Conservation (phyloP, 352 stramenopile genomes). For the Nothophytophthora sp. region DNA sequence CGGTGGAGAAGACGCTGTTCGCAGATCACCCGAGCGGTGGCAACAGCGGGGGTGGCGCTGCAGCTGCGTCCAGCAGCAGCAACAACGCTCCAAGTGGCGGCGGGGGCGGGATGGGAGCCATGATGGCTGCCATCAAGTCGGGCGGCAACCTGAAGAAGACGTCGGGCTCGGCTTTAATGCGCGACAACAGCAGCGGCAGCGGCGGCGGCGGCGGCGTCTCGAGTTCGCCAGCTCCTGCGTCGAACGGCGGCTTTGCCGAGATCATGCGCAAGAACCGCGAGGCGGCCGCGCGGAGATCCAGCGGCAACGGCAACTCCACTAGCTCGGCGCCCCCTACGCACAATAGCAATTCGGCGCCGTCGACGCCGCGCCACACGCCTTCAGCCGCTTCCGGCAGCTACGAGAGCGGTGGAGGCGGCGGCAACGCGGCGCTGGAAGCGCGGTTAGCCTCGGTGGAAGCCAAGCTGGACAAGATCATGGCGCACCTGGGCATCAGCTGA, state of each 20-base stretch:
- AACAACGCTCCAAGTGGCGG: slow-evolving; percentile 22
- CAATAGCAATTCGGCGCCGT: slow-evolving; percentile 49
- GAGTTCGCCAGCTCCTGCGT: too few relatives aligned
- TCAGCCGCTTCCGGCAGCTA: slow-evolving; percentile 14
- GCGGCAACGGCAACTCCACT: slow-evolving; percentile 12
- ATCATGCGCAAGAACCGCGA: slow-evolving; percentile 92
- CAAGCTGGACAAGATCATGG: slow-evolving; percentile 92
- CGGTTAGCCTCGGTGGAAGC: slow-evolving; percentile 76
- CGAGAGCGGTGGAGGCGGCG: slow-evolving; percentile 17
- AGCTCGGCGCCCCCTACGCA: slow-evolving; percentile 10
- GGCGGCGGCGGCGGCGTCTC: slow-evolving; percentile 1
- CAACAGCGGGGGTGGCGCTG: slow-evolving; percentile 6
- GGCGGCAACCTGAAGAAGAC: slow-evolving; percentile 69
- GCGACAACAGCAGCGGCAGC: slow-evolving; percentile 22
- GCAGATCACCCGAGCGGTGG: slow-evolving; percentile 28
- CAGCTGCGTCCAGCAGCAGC: slow-evolving; percentile 3
- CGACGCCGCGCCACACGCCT: slow-evolving; percentile 41
- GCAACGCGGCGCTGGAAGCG: slow-evolving; percentile 40
- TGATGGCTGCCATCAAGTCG: slow-evolving; percentile 77
- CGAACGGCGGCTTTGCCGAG: slow-evolving; percentile 73
- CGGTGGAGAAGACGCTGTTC: slow-evolving; percentile 68
- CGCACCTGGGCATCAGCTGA: slow-evolving; percentile 75
- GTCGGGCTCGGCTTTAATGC: slow-evolving; percentile 32
- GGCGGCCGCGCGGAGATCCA: slow-evolving; percentile 63
- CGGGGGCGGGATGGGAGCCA: slow-evolving; percentile 53